Percentiles rank a stretch among this genome's conserved stretches.
These are phyloP conservation scores for Aspergillus fructus DNA, from an alignment of 2,329 filamentous ascomycete genomes.

Conservation along the genomic window DNA sequence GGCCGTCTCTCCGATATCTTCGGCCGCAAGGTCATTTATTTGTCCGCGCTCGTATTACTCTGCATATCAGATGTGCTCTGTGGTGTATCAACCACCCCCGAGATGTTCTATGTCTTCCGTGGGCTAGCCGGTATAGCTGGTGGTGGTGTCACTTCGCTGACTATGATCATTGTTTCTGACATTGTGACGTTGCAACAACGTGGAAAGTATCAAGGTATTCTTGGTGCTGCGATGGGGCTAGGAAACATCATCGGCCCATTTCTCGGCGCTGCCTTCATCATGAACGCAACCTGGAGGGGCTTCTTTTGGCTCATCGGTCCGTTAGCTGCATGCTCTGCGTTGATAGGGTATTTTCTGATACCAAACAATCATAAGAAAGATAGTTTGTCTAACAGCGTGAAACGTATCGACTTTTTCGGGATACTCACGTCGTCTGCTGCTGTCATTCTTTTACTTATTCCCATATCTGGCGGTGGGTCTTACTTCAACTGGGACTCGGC, in stretches of 20 bases:
- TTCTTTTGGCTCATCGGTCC: constrained; percentile 55
- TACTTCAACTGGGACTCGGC: constrained; percentile 58
- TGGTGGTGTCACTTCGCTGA: constrained; percentile 59
- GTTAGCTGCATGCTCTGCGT: constrained; percentile 47
- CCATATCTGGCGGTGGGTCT: constrained; percentile 61
- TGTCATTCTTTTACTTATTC: constrained; percentile 63
- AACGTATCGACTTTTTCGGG: constrained; percentile 58
- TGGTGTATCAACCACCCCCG: constrained; percentile 54
- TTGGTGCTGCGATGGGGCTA: constrained; percentile 45
- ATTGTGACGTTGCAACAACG: constrained; percentile 59
- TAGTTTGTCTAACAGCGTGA: constrained; percentile 37
- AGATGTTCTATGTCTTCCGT: constrained; percentile 62
- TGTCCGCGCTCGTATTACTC: constrained; percentile 54
- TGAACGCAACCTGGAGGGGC: constrained; percentile 45
- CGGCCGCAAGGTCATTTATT: constrained; percentile 59
- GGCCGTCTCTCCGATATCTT: constrained; percentile 63
- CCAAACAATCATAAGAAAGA: constrained; percentile 52
- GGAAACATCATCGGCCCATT: constrained; percentile 52
- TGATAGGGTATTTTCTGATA: constrained; percentile 52
- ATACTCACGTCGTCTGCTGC: constrained; percentile 55
- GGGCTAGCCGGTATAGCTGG: constrained; percentile 60
- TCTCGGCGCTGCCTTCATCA: constrained; percentile 47
- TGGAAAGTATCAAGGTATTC: constrained; percentile 55
- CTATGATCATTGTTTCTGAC: constrained; percentile 64
- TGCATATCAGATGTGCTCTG: constrained; percentile 60